Evolutionary conservation across 169 alveolate species (phyloP).

Genomic region (Eimeria zaria): DNA sequence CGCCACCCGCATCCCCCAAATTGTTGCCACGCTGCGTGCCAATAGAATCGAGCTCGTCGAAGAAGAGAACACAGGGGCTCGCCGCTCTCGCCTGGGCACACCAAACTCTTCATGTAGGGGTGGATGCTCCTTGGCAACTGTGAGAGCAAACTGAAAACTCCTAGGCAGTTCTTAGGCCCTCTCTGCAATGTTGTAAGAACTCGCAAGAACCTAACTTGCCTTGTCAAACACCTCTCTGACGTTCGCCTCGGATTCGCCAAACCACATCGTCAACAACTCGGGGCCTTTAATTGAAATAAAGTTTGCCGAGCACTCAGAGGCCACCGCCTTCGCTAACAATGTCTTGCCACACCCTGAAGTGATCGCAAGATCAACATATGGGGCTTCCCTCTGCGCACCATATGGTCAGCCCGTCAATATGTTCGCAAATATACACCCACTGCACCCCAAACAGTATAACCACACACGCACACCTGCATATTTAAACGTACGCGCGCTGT

Average conservation of each 20-base stretch:
- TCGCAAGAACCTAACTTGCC: conserved; percentile 90
- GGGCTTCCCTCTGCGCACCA: neutral
- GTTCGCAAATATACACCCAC: neutral
- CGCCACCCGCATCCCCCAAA: conserved; percentile 98
- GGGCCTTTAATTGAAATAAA: conserved; percentile 99
- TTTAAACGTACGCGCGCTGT: neutral
- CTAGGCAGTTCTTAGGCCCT: neutral
- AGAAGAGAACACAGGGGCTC: conserved; percentile 99
- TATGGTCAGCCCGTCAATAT: neutral
- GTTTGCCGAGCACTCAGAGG: conserved; percentile 98
- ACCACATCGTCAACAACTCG: conserved; percentile 99
- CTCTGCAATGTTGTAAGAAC: neutral
- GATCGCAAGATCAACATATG: neutral
- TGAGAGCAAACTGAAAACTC: neutral
- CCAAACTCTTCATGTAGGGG: neutral
- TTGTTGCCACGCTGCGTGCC: conserved; percentile 96
- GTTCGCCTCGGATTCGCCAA: conserved; percentile 99
- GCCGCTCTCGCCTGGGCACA: conserved; percentile 97
- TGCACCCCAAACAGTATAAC: neutral
- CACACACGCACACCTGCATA: neutral
- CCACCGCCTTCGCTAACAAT: conserved; percentile 98
- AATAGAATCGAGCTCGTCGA: conserved; percentile 99
- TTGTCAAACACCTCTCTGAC: conserved; percentile 99
- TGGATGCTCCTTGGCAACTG: neutral
- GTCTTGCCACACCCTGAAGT: conserved; percentile 89